A percentile compares a stretch with the other conserved stretches of the same genome.
These are phyloP conservation scores for Perilla frutescens DNA, from an alignment of 257 asterid species.

Conservation along the genomic window DNA sequence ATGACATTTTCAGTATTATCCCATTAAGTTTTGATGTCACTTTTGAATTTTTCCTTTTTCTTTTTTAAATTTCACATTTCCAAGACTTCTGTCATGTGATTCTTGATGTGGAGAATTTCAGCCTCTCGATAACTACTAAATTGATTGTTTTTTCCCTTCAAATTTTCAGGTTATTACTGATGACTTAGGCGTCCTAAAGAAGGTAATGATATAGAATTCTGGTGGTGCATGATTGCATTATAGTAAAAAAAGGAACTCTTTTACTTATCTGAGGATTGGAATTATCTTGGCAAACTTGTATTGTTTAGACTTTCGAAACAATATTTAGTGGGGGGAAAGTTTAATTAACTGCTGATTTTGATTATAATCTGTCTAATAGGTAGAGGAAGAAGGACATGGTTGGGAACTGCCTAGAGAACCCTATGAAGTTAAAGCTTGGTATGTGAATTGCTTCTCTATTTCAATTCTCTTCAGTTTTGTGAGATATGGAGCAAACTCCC, in stretches of 20 bases:
- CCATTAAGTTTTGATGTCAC: background rate
- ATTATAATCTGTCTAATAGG: constrained; percentile 56
- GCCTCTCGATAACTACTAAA: background rate
- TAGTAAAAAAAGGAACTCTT: background rate
- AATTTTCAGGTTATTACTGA: constrained; percentile 76
- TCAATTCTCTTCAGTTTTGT: constrained; percentile 31
- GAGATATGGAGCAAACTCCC: background rate
- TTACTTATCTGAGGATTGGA: background rate
- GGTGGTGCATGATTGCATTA: constrained; percentile 28
- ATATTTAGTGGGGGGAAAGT: background rate
- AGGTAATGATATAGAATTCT: constrained; percentile 51
- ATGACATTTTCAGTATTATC: background rate
- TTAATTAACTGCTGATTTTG: constrained; percentile 20
- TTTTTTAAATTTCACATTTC: background rate
- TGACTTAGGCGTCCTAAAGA: constrained; percentile 85
- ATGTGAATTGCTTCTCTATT: constrained; percentile 33
- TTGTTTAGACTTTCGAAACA: background rate
- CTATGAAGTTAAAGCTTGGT: constrained; percentile 93
- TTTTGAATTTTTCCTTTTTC: background rate
- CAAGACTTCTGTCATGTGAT: background rate
- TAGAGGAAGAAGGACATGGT: constrained; percentile 81
- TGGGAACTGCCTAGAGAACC: constrained; percentile 99
- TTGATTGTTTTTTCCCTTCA: constrained; percentile 11
- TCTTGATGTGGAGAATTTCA: constrained; percentile 7
- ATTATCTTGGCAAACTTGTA: no score